Percentiles rank a stretch among this genome's conserved stretches.
Evolutionary conservation across 306 rosid species (phyloP).

Genomic region (Cucumis cinereus): DNA sequence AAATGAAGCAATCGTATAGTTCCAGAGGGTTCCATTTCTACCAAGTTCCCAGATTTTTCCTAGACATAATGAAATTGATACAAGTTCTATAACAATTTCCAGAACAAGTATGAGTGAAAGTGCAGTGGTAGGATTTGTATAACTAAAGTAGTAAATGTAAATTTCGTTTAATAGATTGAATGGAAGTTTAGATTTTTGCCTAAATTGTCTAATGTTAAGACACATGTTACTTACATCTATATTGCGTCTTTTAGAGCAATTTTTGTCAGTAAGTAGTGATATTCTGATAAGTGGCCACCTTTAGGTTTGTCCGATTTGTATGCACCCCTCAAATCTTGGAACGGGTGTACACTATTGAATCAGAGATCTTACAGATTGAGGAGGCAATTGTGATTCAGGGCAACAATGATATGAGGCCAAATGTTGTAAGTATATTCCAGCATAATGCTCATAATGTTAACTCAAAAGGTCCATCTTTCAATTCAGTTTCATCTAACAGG

Average conservation of each 20-base stretch:
- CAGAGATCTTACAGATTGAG: slow-evolving; percentile 87
- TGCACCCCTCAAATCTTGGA: slow-evolving; percentile 92
- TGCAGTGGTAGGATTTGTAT: neutral
- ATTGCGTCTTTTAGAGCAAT: neutral
- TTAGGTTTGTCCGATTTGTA: slow-evolving; percentile 94
- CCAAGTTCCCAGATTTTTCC: neutral
- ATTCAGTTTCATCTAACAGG: slow-evolving; percentile 33
- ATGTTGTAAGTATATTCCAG: slow-evolving; percentile 37
- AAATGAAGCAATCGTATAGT: neutral
- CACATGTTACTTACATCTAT: neutral
- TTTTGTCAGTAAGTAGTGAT: neutral
- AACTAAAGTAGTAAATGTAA: neutral
- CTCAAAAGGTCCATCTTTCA: neutral
- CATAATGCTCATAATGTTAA: neutral
- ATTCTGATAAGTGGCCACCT: slow-evolving; percentile 5
- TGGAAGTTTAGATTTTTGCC: neutral
- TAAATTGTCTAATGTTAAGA: neutral
- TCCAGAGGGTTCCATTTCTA: neutral
- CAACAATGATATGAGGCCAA: slow-evolving; percentile 44
- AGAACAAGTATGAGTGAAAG: neutral
- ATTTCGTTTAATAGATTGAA: neutral
- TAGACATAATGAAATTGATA: neutral
- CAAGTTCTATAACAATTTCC: neutral
- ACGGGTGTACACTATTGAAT: slow-evolving; percentile 70
- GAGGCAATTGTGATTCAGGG: slow-evolving; percentile 93